A percentile compares a stretch with the other conserved stretches of the same genome.
These are phyloP conservation scores for Colletotrichum tofieldiae DNA, from an alignment of 2,329 filamentous ascomycete species.

Conservation along the genomic window DNA sequence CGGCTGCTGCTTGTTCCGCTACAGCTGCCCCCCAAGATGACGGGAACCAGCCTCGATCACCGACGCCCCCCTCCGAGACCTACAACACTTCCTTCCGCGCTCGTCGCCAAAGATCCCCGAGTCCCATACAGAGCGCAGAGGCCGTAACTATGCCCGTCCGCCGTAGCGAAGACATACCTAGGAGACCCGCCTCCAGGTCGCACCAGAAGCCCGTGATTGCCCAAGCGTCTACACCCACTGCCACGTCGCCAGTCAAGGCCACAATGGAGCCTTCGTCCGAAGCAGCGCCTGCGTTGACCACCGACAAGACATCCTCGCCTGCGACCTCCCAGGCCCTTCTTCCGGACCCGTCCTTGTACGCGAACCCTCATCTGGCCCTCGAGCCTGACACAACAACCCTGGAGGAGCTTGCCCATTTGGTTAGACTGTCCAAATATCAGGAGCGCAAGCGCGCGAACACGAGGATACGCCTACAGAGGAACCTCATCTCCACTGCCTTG, in stretches of 20 bases:
- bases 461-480: conserved; percentile 81
- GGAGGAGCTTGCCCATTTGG: conserved; percentile 83
- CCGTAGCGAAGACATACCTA: conserved; percentile 61
- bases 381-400: conserved; percentile 79
- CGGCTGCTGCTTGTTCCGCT: conserved; percentile 44
- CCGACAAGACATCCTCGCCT: conserved; percentile 61
- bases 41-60: conserved; percentile 55
- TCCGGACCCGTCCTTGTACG: conserved; percentile 77
- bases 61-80: conserved; percentile 62
- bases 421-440: conserved; percentile 85
- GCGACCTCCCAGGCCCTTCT: conserved; percentile 66
- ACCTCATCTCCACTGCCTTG: conserved; percentile 81
- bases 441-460: conserved; percentile 84
- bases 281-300: conserved; percentile 49
- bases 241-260: conserved; percentile 45
- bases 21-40: conserved; percentile 68
- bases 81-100: conserved; percentile 69
- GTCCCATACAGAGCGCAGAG: conserved; percentile 66
- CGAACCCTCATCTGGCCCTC: conserved; percentile 72
- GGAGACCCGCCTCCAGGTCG: conserved; percentile 53
- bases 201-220: conserved; percentile 66
- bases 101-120: conserved; percentile 68
- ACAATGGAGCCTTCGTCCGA: conserved; percentile 46
- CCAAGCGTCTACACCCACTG: conserved; percentile 55
- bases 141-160: conserved; percentile 60